Base-by-base conservation (phyloP, 2,329 filamentous ascomycete species). In the Aspergillus eucalypticola region DNA sequence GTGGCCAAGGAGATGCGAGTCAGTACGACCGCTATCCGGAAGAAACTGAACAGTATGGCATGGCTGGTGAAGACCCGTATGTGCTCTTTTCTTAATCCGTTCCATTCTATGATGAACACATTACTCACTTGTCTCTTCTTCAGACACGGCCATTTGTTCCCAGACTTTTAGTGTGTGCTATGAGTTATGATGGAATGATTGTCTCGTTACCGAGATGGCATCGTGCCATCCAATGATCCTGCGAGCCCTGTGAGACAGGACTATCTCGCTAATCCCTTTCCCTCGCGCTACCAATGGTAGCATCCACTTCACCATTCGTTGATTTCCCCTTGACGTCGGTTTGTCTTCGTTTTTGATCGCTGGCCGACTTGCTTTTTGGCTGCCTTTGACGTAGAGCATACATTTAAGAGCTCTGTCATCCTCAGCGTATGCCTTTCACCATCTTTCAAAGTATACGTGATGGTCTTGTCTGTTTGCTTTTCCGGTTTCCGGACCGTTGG, bases 21-120 rank as follows among this genome's bases (percentile, higher is more conserved):
- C 91, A 97, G 77, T 99, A 99, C 73, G 95, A 99, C 79, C 91
- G 93, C 76, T 99, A 99, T 76, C 93, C 95, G 1, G 95, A 99
- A 78, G 95, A 99, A 77, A 92, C 91, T 48, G 95, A 99, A 77
- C 87, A 89, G 73, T 99, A 99, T 74, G 95, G 95, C 41, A 81
- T 85, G 67, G 80, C 79, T 56, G 92, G 91, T 49, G 83, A 88
- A 65, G 94, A 98, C 78, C 89, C 92, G 94, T 97, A 84, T 82
- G 94, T 90, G 58, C 60, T 56, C 25, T 54, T 35, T 35, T 42
- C 38, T 15, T 42, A 17, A 39, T 44, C 8, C 56, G 8, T 41
- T n/a, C 15, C 29, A 2, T 29, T 13, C 10, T 38, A 56, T 49
- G 53, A 52, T 27, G 23, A 54, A 63, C 51, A 62, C 38, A 42